Evolutionary conservation across 1,284 basidiomycete genomes (phyloP).

Genomic region (Entoloma clypeatum): DNA sequence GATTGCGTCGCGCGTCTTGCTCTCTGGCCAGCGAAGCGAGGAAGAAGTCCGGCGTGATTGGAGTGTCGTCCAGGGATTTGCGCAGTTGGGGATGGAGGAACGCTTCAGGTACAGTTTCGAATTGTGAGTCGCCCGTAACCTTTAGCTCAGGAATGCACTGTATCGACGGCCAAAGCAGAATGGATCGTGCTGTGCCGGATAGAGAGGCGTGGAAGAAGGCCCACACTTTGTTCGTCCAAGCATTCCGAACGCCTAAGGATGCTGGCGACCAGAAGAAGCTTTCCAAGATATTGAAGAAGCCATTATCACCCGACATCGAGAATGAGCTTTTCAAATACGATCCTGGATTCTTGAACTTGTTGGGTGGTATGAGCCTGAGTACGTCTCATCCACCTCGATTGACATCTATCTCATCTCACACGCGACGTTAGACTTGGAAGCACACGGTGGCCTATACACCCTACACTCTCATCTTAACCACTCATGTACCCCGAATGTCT

Average conservation of each 20-base stretch:
- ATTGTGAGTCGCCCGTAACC: slow-evolving; percentile 21
- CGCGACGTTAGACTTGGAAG: slow-evolving; percentile 65
- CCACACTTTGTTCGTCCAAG: slow-evolving; percentile 50
- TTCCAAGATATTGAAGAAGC: slow-evolving; percentile 51
- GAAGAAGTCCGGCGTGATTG: slow-evolving; percentile 45
- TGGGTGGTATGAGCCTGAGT: slow-evolving; percentile 87
- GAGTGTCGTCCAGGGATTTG: slow-evolving; percentile 48
- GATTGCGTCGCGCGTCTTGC: slow-evolving; percentile 58
- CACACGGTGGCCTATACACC: slow-evolving; percentile 82
- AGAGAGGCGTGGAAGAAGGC: slow-evolving; percentile 61
- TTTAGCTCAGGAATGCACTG: neutral
- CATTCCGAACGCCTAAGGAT: slow-evolving; percentile 53
- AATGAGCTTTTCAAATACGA: slow-evolving; percentile 70
- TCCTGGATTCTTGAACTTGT: slow-evolving; percentile 59
- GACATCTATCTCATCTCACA: neutral
- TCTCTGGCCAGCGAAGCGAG: slow-evolving; percentile 50
- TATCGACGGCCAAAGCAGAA: slow-evolving; percentile 12
- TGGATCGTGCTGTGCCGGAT: slow-evolving; percentile 47
- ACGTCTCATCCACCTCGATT: slow-evolving; percentile 24
- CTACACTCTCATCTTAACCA: slow-evolving; percentile 90
- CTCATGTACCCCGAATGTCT: slow-evolving; percentile 74
- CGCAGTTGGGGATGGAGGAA: slow-evolving; percentile 65
- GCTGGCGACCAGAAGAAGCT: slow-evolving; percentile 55
- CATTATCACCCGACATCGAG: slow-evolving; percentile 48
- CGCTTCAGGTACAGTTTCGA: slow-evolving; percentile 53